Evolutionary conservation across 352 stramenopile species (phyloP).

Genomic region (Globisporangium alternatum): DNA sequence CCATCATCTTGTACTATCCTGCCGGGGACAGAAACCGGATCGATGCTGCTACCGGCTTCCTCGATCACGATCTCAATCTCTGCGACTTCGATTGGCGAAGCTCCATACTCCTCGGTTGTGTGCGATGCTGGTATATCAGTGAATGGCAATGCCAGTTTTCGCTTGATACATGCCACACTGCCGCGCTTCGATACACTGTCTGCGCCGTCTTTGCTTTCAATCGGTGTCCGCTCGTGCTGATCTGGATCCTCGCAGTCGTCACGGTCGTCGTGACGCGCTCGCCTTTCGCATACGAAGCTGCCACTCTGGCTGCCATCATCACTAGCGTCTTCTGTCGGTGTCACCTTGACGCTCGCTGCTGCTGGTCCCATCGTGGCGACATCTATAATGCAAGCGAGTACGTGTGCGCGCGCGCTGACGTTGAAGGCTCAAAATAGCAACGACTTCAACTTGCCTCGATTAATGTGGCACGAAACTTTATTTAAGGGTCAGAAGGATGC

Average conservation of each 20-base stretch:
- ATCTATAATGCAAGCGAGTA: background rate
- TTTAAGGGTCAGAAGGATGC: background rate
- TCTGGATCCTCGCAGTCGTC: background rate
- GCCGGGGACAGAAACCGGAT: background rate
- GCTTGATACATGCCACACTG: background rate
- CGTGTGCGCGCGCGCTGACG: background rate
- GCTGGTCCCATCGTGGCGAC: background rate
- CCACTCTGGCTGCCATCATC: too few relatives aligned
- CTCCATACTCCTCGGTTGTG: background rate
- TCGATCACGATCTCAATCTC: background rate
- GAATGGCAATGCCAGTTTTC: background rate
- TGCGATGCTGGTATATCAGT: background rate
- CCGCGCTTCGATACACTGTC: background rate
- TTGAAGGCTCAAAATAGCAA: background rate
- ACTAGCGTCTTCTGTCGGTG: background rate
- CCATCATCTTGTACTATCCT: background rate
- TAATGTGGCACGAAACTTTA: background rate
- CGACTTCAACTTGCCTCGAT: constrained; percentile 7
- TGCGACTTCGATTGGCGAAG: background rate
- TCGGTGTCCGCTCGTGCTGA: background rate
- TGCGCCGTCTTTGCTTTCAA: background rate
- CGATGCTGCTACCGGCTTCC: background rate
- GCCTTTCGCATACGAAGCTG: background rate
- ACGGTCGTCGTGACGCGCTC: background rate
- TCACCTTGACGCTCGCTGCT: background rate